Evolutionary conservation across 345 rosid species (phyloP), one percentile per base, ranked within the genome.

Genomic region (Capsella bursapastoris): DNA sequence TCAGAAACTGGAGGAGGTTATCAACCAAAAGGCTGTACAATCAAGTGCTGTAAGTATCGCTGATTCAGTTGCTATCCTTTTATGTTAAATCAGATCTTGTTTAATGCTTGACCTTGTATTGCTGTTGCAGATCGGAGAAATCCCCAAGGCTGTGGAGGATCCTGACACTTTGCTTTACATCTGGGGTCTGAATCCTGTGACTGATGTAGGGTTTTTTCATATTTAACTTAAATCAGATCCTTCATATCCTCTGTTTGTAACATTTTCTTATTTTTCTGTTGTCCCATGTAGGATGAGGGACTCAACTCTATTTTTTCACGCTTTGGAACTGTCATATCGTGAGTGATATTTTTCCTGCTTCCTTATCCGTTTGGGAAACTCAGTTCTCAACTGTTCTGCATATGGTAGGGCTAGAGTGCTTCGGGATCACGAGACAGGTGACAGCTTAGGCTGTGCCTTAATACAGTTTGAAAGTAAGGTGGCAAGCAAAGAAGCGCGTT

Each of bases 11-110:
- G 94, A 90, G 75, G 92, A 89, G 84, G 80, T 86, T 79, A 74
- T 91, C 59, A 86, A 88, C 29, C 76, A 69, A 27, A 93, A 91
- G 72, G 91, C 82, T 71, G 96, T 94, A 49, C 90, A 82, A 76
- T 88, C 97, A 49, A 85, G 94, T 75, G 97, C 91, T 74, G 94
- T 93, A 88, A 84, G 92, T n/a, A 34, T 34, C 37, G 8, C 37
- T 6, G 37, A 34, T 34, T 34, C 48, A 8, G 43, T 32, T 58
- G 7, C 44, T n/a, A n/a, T n/a, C n/a, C n/a, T n/a, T n/a, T 56
- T 22, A 45, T 57, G 34, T 31, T 31, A 55, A 37, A 47, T 71
- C 68, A 37, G 40, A 47, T 75, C 41, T 47, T 15, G 50, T 16
- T 49, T 49, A 49, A 58, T 38, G 22, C 32, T 8, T 57, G 72